Percentiles rank a stretch among this genome's conserved stretches.
phyloP scores from a whole-genome alignment of 495 filamentous ascomycete species.

The Penicillium turbatum region DNA sequence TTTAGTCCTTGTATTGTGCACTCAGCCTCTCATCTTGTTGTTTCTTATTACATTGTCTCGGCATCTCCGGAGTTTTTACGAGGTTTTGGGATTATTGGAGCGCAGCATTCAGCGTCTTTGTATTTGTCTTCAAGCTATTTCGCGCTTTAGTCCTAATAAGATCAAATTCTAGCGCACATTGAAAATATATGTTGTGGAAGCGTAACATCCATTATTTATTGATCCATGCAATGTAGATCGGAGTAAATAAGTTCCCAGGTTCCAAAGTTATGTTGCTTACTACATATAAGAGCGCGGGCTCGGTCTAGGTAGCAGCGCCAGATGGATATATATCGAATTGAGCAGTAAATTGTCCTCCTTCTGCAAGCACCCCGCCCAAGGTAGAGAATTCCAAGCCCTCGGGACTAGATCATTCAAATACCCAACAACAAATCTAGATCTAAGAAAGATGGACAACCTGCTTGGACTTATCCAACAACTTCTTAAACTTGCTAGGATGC shows the following conservation, averaged over 20 bases:
- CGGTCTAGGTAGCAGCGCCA: too few relatives aligned
- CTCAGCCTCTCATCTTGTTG: slow-evolving; percentile 3
- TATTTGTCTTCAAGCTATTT: background rate
- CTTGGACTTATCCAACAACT: slow-evolving; percentile 15
- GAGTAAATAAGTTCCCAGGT: too few relatives aligned
- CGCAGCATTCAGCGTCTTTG: slow-evolving; percentile 25
- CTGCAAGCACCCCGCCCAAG: too few relatives aligned
- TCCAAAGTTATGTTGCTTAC: too few relatives aligned
- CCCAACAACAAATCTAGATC: too few relatives aligned
- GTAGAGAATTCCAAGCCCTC: too few relatives aligned
- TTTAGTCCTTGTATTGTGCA: slow-evolving; percentile 20
- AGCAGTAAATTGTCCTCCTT: too few relatives aligned
- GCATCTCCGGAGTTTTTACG: slow-evolving; percentile 31
- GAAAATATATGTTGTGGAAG: slow-evolving; percentile 6
- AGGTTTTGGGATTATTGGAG: slow-evolving; percentile 13
- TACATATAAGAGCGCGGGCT: too few relatives aligned
- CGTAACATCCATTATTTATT: too few relatives aligned
- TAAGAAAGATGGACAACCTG: slow-evolving; percentile 16
- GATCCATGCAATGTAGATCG: too few relatives aligned
- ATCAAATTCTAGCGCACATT: background rate
- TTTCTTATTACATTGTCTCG: slow-evolving; percentile 17
- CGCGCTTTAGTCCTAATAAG: slow-evolving; percentile 11
- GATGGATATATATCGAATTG: too few relatives aligned
- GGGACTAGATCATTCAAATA: too few relatives aligned
- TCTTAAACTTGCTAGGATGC: slow-evolving; percentile 22